Percentiles rank a stretch among this genome's conserved stretches.
Evolutionary conservation across 257 asterid species (phyloP).

Genomic region (Verbascum thapsus): DNA sequence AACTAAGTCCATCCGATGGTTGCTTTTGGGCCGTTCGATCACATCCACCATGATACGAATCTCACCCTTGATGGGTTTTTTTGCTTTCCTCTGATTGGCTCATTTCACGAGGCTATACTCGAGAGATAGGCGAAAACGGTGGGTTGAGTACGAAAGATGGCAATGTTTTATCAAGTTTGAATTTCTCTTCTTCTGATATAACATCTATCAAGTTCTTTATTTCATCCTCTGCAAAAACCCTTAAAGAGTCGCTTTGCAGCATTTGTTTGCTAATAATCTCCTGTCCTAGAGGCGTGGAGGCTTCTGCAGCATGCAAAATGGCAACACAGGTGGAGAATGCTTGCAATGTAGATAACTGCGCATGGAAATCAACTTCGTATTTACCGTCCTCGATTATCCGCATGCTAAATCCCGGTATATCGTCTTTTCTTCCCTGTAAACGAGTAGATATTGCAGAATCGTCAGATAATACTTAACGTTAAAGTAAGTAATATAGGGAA

Average conservation of each 20-base stretch:
- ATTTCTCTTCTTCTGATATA: conserved; percentile 55
- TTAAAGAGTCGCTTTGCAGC: conserved; percentile 54
- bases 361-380: conserved; percentile 84
- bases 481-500: too few relatives aligned
- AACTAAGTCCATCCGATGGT: background rate
- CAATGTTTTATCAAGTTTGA: conserved; percentile 41
- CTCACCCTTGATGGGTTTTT: background rate
- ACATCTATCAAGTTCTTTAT: conserved; percentile 49
- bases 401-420: conserved; percentile 62
- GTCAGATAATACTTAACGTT: too few relatives aligned
- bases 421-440: conserved; percentile 71
- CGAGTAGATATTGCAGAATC: background rate
- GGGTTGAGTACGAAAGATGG: conserved; percentile 76
- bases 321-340: conserved; percentile 86
- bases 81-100: background rate
- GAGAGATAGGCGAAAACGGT: conserved; percentile 86
- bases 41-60: background rate
- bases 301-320: conserved; percentile 63
- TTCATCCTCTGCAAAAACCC: conserved; percentile 63
- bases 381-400: conserved; percentile 56
- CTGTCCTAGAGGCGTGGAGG: conserved; percentile 47
- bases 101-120: conserved; percentile 49
- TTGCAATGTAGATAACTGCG: conserved; percentile 77
- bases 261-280: conserved; percentile 46
- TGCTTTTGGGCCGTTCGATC: background rate